Conservation (phyloP, 1,139 yeast genomes). For the Nakaseomyces uthaithaninus region DNA sequence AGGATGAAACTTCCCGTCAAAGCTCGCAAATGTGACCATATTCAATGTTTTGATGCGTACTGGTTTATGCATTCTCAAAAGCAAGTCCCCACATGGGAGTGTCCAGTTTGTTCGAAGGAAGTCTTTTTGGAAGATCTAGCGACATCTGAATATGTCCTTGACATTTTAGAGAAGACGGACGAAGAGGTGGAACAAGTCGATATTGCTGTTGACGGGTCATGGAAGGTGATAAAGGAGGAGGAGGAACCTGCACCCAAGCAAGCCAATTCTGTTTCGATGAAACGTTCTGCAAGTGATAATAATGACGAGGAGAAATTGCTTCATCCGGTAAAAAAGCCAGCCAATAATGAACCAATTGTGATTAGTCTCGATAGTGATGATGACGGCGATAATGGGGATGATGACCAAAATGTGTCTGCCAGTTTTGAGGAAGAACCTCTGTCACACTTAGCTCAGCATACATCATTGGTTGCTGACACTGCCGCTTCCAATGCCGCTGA, state of each 20-base stretch:
- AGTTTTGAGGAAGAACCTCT: slow-evolving; percentile 4
- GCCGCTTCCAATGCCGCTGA: neutral
- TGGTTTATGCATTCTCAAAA: slow-evolving; percentile 55
- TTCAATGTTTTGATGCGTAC: slow-evolving; percentile 65
- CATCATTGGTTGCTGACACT: too few species aligned
- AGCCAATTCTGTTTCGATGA: neutral
- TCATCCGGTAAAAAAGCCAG: slow-evolving; percentile 9
- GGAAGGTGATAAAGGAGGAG: slow-evolving; percentile 38
- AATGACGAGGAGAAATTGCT: slow-evolving; percentile 4
- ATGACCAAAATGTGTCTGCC: slow-evolving; percentile 1
- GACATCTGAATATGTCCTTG: slow-evolving; percentile 51
- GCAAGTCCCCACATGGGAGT: slow-evolving; percentile 57
- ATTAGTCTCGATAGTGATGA: slow-evolving; percentile 33
- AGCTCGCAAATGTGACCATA: slow-evolving; percentile 52
- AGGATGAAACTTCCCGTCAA: slow-evolving; percentile 54
- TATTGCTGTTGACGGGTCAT: slow-evolving; percentile 50
- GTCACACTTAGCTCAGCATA: neutral
- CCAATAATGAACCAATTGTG: slow-evolving; percentile 21
- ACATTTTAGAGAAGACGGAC: slow-evolving; percentile 40
- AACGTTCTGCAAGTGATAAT: slow-evolving; percentile 4
- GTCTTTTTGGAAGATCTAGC: slow-evolving; percentile 45
- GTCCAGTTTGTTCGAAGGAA: slow-evolving; percentile 52
- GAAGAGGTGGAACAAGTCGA: slow-evolving; percentile 48
- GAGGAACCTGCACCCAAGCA: neutral
- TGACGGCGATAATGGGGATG: slow-evolving; percentile 21